Evolutionary conservation across 2,329 filamentous ascomycete species (phyloP).

Genomic region (Colletotrichum sp.): DNA sequence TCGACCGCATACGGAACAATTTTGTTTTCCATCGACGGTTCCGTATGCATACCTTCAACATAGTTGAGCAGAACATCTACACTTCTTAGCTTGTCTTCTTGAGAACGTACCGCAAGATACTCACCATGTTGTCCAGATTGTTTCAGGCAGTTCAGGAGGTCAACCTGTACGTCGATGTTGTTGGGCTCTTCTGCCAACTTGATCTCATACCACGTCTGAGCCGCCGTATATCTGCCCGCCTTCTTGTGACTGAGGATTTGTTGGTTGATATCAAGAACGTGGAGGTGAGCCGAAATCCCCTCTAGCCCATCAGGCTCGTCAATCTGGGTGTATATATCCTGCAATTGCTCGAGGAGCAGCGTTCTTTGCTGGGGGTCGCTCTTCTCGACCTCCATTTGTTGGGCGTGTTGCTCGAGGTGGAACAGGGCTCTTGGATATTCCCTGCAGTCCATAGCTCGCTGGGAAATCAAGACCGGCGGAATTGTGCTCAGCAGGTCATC

Average conservation of each 20-base stretch:
- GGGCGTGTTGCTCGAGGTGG: conserved; percentile 91
- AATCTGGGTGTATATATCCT: conserved; percentile 95
- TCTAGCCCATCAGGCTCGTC: conserved; percentile 97
- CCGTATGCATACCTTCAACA: conserved; percentile 74
- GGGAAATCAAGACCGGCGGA: conserved; percentile 76
- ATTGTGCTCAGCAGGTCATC: conserved; percentile 64
- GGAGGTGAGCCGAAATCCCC: conserved; percentile 87
- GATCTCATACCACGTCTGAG: conserved; percentile 97
- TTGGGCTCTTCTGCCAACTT: conserved; percentile 80
- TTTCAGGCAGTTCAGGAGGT: conserved; percentile 86
- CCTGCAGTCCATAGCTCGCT: conserved; percentile 89
- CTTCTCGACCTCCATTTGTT: conserved; percentile 50
- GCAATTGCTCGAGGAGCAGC: conserved; percentile 76
- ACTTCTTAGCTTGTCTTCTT: conserved; percentile 23
- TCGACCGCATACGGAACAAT: conserved; percentile 87
- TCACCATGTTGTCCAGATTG: conserved; percentile 94
- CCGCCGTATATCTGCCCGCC: conserved; percentile 90
- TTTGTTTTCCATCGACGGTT: conserved; percentile 58
- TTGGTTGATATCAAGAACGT: conserved; percentile 88
- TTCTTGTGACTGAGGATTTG: conserved; percentile 93
- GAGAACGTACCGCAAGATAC: conserved; percentile 24
- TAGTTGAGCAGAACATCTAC: conserved; percentile 86
- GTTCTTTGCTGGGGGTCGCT: conserved; percentile 59
- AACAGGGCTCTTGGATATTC: conserved; percentile 93
- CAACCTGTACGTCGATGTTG: conserved; percentile 78